Conservation (phyloP, 2,329 filamentous ascomycete species). For the Penicillium sp. region DNA sequence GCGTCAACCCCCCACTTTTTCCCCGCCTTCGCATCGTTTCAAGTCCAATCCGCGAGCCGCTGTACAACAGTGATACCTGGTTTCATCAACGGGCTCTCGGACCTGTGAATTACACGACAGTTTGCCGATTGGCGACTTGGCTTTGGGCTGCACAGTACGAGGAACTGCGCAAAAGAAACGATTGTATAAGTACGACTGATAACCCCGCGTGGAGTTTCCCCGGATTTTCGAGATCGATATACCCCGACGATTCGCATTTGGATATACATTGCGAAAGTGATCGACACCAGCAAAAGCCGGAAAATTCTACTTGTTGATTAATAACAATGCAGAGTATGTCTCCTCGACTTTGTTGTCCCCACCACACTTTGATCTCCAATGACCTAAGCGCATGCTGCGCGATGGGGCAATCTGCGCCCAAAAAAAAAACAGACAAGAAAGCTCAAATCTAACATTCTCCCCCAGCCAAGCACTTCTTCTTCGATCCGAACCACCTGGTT, state of each 20-base stretch:
- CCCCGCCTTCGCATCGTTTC: slow-evolving; percentile 32
- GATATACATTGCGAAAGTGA: neutral
- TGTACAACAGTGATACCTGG: slow-evolving; percentile 6
- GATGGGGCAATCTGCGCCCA: neutral
- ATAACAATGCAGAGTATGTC: slow-evolving; percentile 47
- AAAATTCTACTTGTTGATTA: slow-evolving; percentile 19
- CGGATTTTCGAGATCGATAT: slow-evolving; percentile 3
- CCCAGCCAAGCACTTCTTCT: slow-evolving; percentile 81
- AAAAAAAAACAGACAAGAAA: neutral
- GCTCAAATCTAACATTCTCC: neutral
- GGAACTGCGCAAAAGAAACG: neutral
- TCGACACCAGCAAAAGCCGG: neutral
- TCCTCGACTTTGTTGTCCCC: slow-evolving; percentile 15
- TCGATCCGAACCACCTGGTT: slow-evolving; percentile 80
- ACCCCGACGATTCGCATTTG: neutral
- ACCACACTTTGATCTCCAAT: neutral
- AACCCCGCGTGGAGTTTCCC: neutral
- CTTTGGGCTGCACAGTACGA: neutral
- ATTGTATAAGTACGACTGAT: neutral
- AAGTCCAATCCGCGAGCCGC: slow-evolving; percentile 25
- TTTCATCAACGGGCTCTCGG: slow-evolving; percentile 8
- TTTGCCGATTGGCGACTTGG: slow-evolving; percentile 8
- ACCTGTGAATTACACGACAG: neutral
- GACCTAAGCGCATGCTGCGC: slow-evolving; percentile 10
- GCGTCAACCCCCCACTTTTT: slow-evolving; percentile 40